Evolutionary conservation across 1,139 yeast species (phyloP), one percentile per base, ranked within the genome.

Genomic region (Yamadazyma blattariae): DNA sequence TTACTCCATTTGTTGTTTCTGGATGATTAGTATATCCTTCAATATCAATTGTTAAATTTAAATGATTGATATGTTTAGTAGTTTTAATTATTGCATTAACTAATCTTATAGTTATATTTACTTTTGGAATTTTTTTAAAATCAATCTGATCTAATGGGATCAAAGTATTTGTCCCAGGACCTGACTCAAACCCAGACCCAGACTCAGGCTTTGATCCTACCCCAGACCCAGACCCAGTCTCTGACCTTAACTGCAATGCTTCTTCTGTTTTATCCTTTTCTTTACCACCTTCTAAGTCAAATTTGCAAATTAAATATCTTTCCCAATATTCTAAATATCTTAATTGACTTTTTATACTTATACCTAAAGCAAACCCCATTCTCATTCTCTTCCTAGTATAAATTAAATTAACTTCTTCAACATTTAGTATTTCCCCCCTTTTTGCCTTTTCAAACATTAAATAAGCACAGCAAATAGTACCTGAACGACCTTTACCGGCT

Each of bases 401-500:
- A 4, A 65, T 38, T 0, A 54, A 55, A 26, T 76, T 64, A 1
- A 88, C 85, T 13, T 64, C 67, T 1, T 62, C 56, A 20, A 71
- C 61, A 1, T 64, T 46, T n/a, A 45, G 23, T 4, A 15, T 23
- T 2, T 33, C 23, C 3, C 46, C 41, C 5, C 18, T 23, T 10
- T 36, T 35, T 60, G 42, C 3, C 52, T 59, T 57, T 32, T 69
- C 62, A 41, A 48, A 57, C 73, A 89, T 79, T 40, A 90, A 56
- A 50, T 79, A 84, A 0, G 90, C 87, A 47, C 89, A 78, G 3
- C 76, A 74, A 3, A 87, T 60, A 0, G 90, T 75, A 0, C 97
- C 97, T 0, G 95, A 81, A 23, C 97, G 64, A 0, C 97, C 97
- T 54, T 88, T 90, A 0, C 97, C 97, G 40, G 88, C 89, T 50